Evolutionary conservation across 2,329 filamentous ascomycete genomes (phyloP).

Genomic region (Beauveria bassiana): DNA sequence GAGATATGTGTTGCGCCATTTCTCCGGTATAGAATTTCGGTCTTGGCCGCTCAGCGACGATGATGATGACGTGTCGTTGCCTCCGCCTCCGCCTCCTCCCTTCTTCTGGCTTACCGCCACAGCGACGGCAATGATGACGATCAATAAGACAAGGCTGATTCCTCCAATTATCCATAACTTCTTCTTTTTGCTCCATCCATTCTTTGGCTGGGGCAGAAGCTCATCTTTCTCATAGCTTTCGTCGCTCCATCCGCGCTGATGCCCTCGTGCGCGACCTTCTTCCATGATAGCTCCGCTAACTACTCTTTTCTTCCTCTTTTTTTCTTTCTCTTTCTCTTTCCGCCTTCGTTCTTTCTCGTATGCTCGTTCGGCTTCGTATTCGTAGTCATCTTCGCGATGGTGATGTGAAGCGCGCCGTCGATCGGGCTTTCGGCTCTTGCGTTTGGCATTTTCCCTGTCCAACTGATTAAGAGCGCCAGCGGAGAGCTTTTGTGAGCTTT

Average conservation of each 20-base stretch:
- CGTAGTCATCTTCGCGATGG: conserved; percentile 10
- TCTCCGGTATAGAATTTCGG: conserved; percentile 50
- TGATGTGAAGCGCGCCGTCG: conserved; percentile 21
- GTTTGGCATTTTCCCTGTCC: conserved; percentile 47
- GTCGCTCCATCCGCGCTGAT: conserved; percentile 31
- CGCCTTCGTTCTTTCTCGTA: conserved; percentile 26
- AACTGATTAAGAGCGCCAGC: conserved; percentile 57
- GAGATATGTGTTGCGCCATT: conserved; percentile 66
- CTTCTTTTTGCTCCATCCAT: conserved; percentile 51
- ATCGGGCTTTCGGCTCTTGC: conserved; percentile 40
- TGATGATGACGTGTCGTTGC: conserved; percentile 20
- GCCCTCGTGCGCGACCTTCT: conserved; percentile 44
- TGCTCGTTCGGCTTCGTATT: conserved; percentile 12
- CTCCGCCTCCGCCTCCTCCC: conserved; percentile 18
- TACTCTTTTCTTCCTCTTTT: conserved; percentile 48
- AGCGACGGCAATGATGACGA: conserved; percentile 57
- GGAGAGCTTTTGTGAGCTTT: conserved; percentile 28
- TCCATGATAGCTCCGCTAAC: conserved; percentile 64
- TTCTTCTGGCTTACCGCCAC: conserved; percentile 60
- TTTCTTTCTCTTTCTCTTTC: conserved; percentile 29
- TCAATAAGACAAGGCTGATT: conserved; percentile 45
- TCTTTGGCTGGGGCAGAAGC: conserved; percentile 33
- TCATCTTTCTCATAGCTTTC: conserved; percentile 44
- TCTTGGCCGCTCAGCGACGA: conserved; percentile 42
- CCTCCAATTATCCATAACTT: conserved; percentile 56